Conservation (phyloP, 148 eudicot genomes). For the Rheum nobile region DNA sequence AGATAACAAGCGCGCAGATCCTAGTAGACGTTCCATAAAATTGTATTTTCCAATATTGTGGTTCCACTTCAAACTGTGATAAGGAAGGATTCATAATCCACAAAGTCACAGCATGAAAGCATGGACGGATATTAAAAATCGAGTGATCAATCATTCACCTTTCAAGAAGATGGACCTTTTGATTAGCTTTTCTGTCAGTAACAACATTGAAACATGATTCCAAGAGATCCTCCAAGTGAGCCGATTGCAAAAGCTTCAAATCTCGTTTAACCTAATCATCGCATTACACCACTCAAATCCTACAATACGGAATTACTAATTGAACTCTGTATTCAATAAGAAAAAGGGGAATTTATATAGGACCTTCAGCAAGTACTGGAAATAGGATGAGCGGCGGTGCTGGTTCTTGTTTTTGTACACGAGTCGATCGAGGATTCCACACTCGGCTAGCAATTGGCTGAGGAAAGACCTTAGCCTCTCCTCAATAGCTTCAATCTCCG, state of each 20-base stretch:
- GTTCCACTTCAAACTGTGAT: constrained; percentile 68
- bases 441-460: constrained; percentile 56
- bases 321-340: background rate
- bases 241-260: constrained; percentile 57
- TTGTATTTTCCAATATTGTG: constrained; percentile 38
- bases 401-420: constrained; percentile 89
- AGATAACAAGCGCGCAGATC: constrained; percentile 75
- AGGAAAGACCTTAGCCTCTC: constrained; percentile 57
- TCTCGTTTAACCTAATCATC: constrained; percentile 66
- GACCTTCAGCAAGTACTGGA: constrained; percentile 82
- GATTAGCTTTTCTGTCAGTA: constrained; percentile 53
- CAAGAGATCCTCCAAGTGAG: constrained; percentile 51
- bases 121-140: background rate
- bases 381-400: constrained; percentile 74
- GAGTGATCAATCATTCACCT: constrained; percentile 26
- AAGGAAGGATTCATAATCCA: background rate
- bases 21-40: constrained; percentile 68
- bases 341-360: background rate
- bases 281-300: background rate
- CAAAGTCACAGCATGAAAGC: background rate
- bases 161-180: constrained; percentile 75
- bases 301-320: background rate
- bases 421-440: constrained; percentile 64
- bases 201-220: constrained; percentile 58
- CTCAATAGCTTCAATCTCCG: constrained; percentile 42